Evolutionary conservation across 2,329 filamentous ascomycete species (phyloP).

Genomic region (Fusarium sororula): DNA sequence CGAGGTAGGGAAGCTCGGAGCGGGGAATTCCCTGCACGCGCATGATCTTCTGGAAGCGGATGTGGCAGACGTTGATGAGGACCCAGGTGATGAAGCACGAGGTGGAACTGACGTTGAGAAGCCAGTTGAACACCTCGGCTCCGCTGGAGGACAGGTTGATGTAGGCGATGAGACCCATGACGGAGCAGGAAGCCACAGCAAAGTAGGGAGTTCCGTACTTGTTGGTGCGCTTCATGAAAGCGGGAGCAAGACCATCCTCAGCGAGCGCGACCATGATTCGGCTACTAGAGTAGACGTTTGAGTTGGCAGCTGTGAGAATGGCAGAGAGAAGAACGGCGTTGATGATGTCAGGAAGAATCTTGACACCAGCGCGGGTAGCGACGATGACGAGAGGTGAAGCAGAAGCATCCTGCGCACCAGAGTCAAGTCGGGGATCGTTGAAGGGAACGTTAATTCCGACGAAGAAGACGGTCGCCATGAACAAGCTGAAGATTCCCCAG

Average conservation of each 20-base stretch:
- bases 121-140: conserved; percentile 73
- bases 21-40: conserved; percentile 65
- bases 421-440: conserved; percentile 63
- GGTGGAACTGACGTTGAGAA: conserved; percentile 75
- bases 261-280: conserved; percentile 74
- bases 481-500: conserved; percentile 77
- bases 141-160: conserved; percentile 70
- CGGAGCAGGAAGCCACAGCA: conserved; percentile 63
- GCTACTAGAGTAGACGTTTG: conserved; percentile 77
- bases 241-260: conserved; percentile 69
- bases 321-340: conserved; percentile 82
- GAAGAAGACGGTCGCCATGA: conserved; percentile 72
- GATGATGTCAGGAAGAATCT: conserved; percentile 73
- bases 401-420: conserved; percentile 63
- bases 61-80: conserved; percentile 70
- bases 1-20: conserved; percentile 66
- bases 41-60: conserved; percentile 72
- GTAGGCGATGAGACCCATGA: conserved; percentile 72
- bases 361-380: conserved; percentile 69
- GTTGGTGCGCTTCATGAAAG: conserved; percentile 68
- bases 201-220: conserved; percentile 69
- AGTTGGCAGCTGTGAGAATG: conserved; percentile 81
- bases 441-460: conserved; percentile 76
- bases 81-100: conserved; percentile 77
- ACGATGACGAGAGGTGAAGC: conserved; percentile 73